These are phyloP conservation scores for Cyanophora paradoxa DNA, from an alignment of 78 protist genomes.

Conservation along the genomic window DNA sequence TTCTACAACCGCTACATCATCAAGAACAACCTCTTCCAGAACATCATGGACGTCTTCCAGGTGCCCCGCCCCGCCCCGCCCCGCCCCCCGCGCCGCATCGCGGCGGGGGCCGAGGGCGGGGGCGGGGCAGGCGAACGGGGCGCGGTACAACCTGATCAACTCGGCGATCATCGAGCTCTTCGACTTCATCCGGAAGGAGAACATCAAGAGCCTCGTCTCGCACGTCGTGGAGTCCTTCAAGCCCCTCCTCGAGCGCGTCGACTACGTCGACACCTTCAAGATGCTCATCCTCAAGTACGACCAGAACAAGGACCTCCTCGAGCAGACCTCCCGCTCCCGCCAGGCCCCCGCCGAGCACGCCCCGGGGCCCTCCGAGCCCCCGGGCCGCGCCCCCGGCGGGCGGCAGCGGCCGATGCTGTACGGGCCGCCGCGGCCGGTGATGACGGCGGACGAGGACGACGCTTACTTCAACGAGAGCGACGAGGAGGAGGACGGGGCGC, in stretches of 20 bases:
- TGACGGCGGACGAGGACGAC: slow-evolving; percentile 8
- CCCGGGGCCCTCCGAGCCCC: no score
- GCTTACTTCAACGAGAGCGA: slow-evolving; percentile 2
- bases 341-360: no score
- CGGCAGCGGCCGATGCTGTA: neutral
- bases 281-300: slow-evolving; percentile 22
- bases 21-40: slow-evolving; percentile 32
- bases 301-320: neutral
- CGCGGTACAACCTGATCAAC: slow-evolving; percentile 49
- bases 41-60: neutral
- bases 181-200: slow-evolving; percentile 47
- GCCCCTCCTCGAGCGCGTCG: slow-evolving; percentile 16
- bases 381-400: neutral
- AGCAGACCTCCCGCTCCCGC: neutral
- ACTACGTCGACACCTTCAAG: slow-evolving; percentile 44
- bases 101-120: neutral
- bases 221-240: slow-evolving; percentile 35
- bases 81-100: neutral
- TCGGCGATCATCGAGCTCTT: slow-evolving; percentile 60
- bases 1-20: slow-evolving; percentile 49
- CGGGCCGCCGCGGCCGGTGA: neutral
- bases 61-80: neutral
- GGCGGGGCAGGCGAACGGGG: neutral
- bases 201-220: slow-evolving; percentile 35
- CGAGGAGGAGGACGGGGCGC: neutral